Evolutionary conservation across 2,329 filamentous ascomycete genomes (phyloP), one percentile per base, ranked within the genome.

Genomic region (Colletotrichum somersetense): DNA sequence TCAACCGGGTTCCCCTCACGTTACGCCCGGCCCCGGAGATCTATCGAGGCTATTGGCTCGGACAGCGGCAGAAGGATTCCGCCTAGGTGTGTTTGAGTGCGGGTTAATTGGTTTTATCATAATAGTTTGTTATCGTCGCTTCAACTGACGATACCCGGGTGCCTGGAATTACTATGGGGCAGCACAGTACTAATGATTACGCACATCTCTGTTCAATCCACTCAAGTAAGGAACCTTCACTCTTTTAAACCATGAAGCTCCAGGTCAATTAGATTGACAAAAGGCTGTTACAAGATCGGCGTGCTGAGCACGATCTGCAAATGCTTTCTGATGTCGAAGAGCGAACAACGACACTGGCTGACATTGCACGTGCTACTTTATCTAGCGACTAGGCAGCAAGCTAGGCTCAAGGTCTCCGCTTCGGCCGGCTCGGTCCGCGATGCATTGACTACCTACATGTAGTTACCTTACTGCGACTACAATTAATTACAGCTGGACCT

Each of bases 1-100:
- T 10, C 20, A 12, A 40, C 55, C 55, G 55, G 55, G 55, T 40
- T 40, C 55, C 55, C 55, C 55, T 57, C 55, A 40, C 16, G 26
- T 10, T 33, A 33, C 20, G 2, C 50, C 3, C 10, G 14, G 26
- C 4, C 20, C 18, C 6, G 5, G 7, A 16, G 50, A 53, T 30
- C 16, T 33, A 8, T 8, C 6, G 16, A 53, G 26, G 50, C 14
- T 18, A 53, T 33, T 33, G 16, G 14, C 14, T 16, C 26, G 50
- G 26, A 33, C 7, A 53, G 3, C 50, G 26, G 7, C 50, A 20
- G 18, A 18, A 30, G 16, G 7, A 10, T 33, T 53, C 16, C 8
- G 16, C 50, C 50, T 20, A 18, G 26, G 16, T 53, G 26, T 2
- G 3, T 10, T 5, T 10, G 1, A 1, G 16, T 23, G 33, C 16